These are phyloP conservation scores for Rubus parviflorus DNA, from an alignment of 306 rosid species.

Conservation along the genomic window DNA sequence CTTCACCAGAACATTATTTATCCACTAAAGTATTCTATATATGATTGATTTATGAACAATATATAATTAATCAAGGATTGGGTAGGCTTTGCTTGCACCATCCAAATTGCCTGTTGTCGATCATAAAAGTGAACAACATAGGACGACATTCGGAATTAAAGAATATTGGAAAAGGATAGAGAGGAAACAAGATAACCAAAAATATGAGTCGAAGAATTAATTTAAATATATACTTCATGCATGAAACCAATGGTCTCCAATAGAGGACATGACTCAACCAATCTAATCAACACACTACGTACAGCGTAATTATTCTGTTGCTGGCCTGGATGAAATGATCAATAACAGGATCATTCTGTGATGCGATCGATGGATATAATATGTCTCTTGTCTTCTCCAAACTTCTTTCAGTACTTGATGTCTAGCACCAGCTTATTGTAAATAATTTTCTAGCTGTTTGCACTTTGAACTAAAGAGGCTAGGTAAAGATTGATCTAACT, in stretches of 20 bases:
- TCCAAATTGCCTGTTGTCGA: slow-evolving; percentile 1
- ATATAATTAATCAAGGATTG: background rate
- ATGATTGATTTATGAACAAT: background rate
- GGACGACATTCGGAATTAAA: background rate
- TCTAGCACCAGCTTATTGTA: background rate
- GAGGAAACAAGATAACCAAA: slow-evolving; percentile 2
- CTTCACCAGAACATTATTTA: background rate
- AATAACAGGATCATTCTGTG: background rate
- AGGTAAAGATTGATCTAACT: too few relatives aligned
- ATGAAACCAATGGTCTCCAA: background rate
- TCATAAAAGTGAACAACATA: slow-evolving; percentile 10
- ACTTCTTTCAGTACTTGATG: background rate
- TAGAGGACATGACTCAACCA: slow-evolving; percentile 10
- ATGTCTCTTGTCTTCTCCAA: background rate
- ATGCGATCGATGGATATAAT: background rate
- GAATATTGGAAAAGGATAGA: background rate
- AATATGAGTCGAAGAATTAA: background rate
- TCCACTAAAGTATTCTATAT: background rate
- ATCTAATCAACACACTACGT: slow-evolving; percentile 5
- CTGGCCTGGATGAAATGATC: background rate
- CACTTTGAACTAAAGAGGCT: background rate
- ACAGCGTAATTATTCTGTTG: background rate
- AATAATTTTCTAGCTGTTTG: background rate
- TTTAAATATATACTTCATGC: background rate
- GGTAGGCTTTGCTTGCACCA: slow-evolving; percentile 17